Evolutionary conservation across 805 yeast species (phyloP), one percentile per base, ranked within the genome.

Genomic region (Wickerhamiella nectarea): DNA sequence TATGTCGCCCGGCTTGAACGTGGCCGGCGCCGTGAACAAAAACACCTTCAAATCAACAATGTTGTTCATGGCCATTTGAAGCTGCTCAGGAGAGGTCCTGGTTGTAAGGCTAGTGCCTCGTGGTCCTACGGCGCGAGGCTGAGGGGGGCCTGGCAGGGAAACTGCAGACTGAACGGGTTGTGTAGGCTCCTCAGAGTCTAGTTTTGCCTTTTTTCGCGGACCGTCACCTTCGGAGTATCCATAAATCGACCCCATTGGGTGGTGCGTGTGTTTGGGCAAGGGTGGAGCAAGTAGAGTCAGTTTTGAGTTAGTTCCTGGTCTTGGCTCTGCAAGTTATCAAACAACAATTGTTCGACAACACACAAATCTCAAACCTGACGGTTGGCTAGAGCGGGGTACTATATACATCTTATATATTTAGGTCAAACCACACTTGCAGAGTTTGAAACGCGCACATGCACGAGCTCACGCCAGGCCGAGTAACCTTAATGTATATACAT

Each of bases 21-120:
- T 81, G 4, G 91, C 89, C 0, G 98, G 97, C 0, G 97, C 97
- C 0, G 95, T 84, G 2, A 85, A 83, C 37, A 89, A 65, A 56
- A 89, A 89, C 62, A 80, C 80, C 65, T 85, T 84, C 52, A 87
- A 41, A 6, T 44, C 52, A 18, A 44, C 21, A 2, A 53, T 46
- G 31, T 44, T 43, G 34, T 41, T 42, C 47, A 44, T 38, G 9
- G 41, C 44, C 22, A 31, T 41, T 11, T 37, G 28, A 14, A 41
- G 44, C 36, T 46, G 21, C 38, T 31, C 52, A 38, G 34, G 42
- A 47, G 10, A 49, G 48, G 9, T 39, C 20, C 38, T 24, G 15
- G 20, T 35, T 14, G 20, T 29, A 11, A 40, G 28, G n/a, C 31
- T 34, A 15, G 18, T 22, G 19, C 43, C 43, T 15, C 36, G n/a